Percentiles rank a stretch among this genome's conserved stretches.
These are phyloP conservation scores for Dioscorea cayenensis DNA, from an alignment of 116 monocot genomes.

Conservation along the genomic window DNA sequence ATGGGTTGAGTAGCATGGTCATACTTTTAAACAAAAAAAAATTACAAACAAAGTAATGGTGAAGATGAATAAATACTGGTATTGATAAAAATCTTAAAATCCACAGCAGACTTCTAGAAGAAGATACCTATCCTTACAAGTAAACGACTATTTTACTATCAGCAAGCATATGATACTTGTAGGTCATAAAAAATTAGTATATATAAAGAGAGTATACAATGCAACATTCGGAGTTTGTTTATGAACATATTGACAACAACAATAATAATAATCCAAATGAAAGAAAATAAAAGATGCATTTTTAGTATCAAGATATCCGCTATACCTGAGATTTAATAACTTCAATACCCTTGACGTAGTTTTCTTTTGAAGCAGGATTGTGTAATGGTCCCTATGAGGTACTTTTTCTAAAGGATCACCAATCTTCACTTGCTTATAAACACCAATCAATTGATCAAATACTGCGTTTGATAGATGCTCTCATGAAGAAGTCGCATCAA, in stretches of 20 bases:
- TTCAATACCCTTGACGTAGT: constrained; percentile 66
- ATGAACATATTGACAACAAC: no score
- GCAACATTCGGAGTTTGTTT: neutral
- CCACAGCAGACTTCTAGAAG: no score
- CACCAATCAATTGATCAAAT: constrained; percentile 68
- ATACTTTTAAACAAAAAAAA: neutral
- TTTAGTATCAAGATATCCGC: neutral
- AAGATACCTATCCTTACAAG: no score
- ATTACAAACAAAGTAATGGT: neutral
- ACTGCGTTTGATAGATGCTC: no score
- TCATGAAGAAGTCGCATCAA: no score
- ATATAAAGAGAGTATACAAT: neutral
- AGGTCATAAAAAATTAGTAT: neutral
- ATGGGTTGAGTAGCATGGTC: neutral
- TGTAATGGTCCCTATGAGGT: constrained; percentile 87
- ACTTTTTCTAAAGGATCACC: constrained; percentile 79
- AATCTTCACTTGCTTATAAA: constrained; percentile 91
- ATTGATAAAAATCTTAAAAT: no score
- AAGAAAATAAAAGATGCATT: neutral
- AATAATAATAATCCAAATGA: neutral
- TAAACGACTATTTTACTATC: neutral
- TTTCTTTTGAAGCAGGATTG: constrained; percentile 71
- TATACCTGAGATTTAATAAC: constrained; percentile 79
- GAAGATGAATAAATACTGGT: no score
- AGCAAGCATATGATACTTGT: neutral